Percentiles rank a stretch among this genome's conserved stretches.
Conservation (phyloP, 345 rosid genomes). For the Brassica carinata region DNA sequence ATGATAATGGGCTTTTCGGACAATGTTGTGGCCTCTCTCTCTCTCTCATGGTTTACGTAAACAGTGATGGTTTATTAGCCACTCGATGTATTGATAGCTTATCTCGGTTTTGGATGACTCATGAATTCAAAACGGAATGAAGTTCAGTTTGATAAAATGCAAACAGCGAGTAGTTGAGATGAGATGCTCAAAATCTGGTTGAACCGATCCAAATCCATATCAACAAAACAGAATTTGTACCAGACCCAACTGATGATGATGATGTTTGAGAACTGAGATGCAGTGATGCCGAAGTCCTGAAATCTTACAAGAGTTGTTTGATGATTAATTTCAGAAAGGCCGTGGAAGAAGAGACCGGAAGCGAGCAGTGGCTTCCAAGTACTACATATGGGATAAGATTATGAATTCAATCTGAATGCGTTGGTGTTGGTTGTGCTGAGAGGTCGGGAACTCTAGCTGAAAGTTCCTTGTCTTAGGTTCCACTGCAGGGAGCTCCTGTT, state of each 20-base stretch:
- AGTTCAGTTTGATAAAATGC: neutral
- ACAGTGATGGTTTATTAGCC: conserved; percentile 29
- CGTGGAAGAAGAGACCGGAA: conserved; percentile 80
- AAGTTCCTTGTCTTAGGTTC: conserved; percentile 1
- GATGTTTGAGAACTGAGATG: neutral
- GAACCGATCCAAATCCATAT: neutral
- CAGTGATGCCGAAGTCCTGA: neutral
- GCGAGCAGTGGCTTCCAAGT: conserved; percentile 85
- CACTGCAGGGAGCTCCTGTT: conserved; percentile 50
- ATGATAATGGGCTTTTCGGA: conserved; percentile 29
- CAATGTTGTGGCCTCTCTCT: conserved; percentile 23
- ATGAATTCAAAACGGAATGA: neutral
- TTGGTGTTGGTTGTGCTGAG: neutral
- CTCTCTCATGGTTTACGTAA: neutral
- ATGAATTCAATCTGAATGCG: neutral
- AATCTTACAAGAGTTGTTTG: conserved; percentile 3
- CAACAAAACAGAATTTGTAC: neutral
- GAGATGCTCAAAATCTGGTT: neutral
- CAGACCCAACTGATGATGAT: neutral
- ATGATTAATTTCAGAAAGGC: conserved; percentile 67
- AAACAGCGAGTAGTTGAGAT: conserved; percentile 9
- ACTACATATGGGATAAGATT: conserved; percentile 70
- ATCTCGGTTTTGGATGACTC: conserved; percentile 26
- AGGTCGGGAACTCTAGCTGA: neutral
- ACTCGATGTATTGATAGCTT: conserved; percentile 26